Evolutionary conservation across 1,284 basidiomycete species (phyloP).

Genomic region (Irpex lacteus): DNA sequence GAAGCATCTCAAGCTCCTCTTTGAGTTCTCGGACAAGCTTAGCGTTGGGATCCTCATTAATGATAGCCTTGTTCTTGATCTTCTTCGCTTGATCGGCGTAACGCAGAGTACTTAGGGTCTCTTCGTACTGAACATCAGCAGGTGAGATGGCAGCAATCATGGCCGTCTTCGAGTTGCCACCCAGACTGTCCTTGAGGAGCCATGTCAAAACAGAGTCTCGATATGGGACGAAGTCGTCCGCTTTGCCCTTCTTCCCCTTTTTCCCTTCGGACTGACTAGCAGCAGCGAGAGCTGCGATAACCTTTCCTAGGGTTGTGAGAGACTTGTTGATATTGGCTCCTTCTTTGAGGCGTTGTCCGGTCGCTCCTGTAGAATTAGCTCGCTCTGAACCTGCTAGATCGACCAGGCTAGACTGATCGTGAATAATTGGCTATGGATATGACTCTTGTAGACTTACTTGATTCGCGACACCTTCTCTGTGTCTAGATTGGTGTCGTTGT

Average conservation of each 20-base stretch:
- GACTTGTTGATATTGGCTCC: constrained; percentile 99
- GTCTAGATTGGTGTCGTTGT: constrained; percentile 79
- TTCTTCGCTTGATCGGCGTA: constrained; percentile 99
- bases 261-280: constrained; percentile 68
- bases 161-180: constrained; percentile 92
- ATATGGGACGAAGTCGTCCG: constrained; percentile 89
- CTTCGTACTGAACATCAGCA: constrained; percentile 88
- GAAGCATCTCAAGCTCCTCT: constrained; percentile 90
- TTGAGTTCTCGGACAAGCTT: constrained; percentile 98
- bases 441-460: constrained; percentile 48
- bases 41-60: constrained; percentile 99
- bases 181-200: constrained; percentile 96
- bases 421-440: constrained; percentile 1
- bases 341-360: constrained; percentile 90
- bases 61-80: constrained; percentile 99
- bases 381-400: constrained; percentile 98
- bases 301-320: constrained; percentile 94
- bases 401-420: constrained; percentile 57
- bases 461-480: constrained; percentile 98
- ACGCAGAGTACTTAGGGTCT: constrained; percentile 91
- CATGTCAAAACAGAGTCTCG: constrained; percentile 96
- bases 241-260: constrained; percentile 83
- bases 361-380: constrained; percentile 96
- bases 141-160: constrained; percentile 99
- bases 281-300: constrained; percentile 88